A percentile compares a stretch with the other conserved stretches of the same genome.
phyloP scores from a whole-genome alignment of 2,329 filamentous ascomycete species.

The Sphaceloma murrayae region DNA sequence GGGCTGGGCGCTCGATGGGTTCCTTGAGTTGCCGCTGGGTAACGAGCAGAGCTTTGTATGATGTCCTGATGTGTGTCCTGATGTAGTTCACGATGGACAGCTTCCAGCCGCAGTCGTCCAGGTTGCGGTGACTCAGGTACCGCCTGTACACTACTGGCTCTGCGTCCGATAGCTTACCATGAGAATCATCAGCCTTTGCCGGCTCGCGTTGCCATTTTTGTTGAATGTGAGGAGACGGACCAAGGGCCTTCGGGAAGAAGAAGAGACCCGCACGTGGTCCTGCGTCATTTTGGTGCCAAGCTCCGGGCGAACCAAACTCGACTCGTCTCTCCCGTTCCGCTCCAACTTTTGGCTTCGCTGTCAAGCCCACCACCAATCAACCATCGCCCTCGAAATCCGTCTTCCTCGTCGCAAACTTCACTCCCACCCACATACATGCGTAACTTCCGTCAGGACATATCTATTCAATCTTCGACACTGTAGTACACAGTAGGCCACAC shows the following conservation, averaged over 20 bases:
- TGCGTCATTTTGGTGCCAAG: conserved; percentile 13
- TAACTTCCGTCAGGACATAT: conserved; percentile 8
- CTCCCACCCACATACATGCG: background rate
- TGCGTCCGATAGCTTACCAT: conserved; percentile 4
- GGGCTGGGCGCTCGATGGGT: conserved; percentile 85
- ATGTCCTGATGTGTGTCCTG: background rate
- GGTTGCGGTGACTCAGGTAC: conserved; percentile 10
- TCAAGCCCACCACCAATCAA: conserved; percentile 11
- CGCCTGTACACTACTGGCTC: conserved; percentile 1
- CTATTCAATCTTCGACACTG: too few species aligned
- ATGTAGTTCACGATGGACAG: too few species aligned
- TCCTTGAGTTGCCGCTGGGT: conserved; percentile 59
- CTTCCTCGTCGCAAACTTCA: background rate
- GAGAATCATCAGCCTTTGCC: background rate
- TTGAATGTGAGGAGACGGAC: too few species aligned
- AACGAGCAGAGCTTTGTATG: conserved; percentile 18
- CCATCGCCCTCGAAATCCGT: background rate
- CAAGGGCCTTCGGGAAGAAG: too few species aligned
- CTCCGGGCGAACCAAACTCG: conserved; percentile 2
- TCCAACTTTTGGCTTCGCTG: conserved; percentile 1
- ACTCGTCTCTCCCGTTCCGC: conserved; percentile 7
- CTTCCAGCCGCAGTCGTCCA: too few species aligned
- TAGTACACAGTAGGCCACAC: too few species aligned
- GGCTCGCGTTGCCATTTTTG: conserved; percentile 6
- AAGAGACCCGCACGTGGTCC: background rate